phyloP scores from a whole-genome alignment of 2,329 filamentous ascomycete species.

The Achaetomium macrosporum region DNA sequence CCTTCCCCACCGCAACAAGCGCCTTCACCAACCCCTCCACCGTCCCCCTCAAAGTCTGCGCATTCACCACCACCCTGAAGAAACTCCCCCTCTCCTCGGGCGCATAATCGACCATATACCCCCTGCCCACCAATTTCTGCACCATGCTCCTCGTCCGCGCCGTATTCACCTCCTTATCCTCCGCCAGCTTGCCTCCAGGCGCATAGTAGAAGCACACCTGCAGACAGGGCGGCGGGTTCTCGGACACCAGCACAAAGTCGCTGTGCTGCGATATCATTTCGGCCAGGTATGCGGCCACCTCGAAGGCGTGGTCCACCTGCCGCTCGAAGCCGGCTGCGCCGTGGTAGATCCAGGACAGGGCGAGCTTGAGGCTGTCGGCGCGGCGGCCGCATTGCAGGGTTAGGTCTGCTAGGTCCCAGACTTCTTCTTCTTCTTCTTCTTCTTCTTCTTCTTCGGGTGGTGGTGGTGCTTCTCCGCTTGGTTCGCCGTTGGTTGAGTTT shows the following conservation, averaged over 20 bases:
- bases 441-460: background rate
- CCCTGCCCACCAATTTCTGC: constrained; percentile 41
- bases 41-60: constrained; percentile 47
- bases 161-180: constrained; percentile 42
- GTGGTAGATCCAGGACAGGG: constrained; percentile 85
- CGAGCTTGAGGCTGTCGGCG: constrained; percentile 81
- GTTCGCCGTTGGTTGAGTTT: background rate
- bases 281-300: constrained; percentile 64
- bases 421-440: constrained; percentile 38
- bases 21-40: constrained; percentile 49
- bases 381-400: constrained; percentile 89
- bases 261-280: constrained; percentile 46
- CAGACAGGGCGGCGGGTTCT: constrained; percentile 76
- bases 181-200: constrained; percentile 45
- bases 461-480: background rate
- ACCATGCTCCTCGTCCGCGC: constrained; percentile 45
- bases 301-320: constrained; percentile 68
- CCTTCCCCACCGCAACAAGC: constrained; percentile 41
- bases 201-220: constrained; percentile 94
- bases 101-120: constrained; percentile 59
- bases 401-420: constrained; percentile 87
- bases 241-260: constrained; percentile 66
- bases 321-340: constrained; percentile 65
- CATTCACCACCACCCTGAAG: constrained; percentile 55
- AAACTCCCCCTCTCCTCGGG: constrained; percentile 51